These are phyloP conservation scores for Trichoderma sp. DNA, from an alignment of 2,329 filamentous ascomycete genomes.

Conservation along the genomic window DNA sequence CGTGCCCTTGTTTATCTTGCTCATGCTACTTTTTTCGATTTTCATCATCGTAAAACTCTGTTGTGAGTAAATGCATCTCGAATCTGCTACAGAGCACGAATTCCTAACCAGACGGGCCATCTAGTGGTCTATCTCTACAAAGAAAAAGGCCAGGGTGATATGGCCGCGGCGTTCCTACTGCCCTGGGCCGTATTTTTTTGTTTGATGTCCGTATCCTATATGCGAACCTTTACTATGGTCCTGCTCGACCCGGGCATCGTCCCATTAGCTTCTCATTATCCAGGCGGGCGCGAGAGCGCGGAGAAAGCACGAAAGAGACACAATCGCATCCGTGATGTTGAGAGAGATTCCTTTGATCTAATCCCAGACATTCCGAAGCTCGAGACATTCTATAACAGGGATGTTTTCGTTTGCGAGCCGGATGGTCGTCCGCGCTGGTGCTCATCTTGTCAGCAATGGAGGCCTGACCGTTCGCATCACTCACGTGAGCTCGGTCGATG, in stretches of 20 bases:
- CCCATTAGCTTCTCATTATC: conserved; percentile 44
- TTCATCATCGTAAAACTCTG: conserved; percentile 70
- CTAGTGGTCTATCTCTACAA: conserved; percentile 66
- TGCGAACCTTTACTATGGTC: conserved; percentile 67
- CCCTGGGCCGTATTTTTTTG: conserved; percentile 71
- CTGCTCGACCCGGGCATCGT: conserved; percentile 70
- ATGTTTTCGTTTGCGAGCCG: conserved; percentile 78
- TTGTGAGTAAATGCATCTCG: conserved; percentile 48
- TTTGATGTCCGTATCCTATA: conserved; percentile 63
- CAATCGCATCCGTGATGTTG: conserved; percentile 27
- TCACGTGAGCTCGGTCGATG: conserved; percentile 79
- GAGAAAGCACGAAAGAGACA: conserved; percentile 27
- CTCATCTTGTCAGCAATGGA: conserved; percentile 78
- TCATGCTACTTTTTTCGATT: conserved; percentile 63
- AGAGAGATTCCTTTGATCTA: conserved; percentile 40
- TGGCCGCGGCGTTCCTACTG: conserved; percentile 67
- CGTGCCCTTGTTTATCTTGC: conserved; percentile 67
- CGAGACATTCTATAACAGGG: conserved; percentile 74
- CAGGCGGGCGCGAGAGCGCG: conserved; percentile 37
- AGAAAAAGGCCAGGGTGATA: conserved; percentile 44
- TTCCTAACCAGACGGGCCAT: background rate
- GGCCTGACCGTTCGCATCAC: conserved; percentile 83
- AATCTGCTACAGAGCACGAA: background rate
- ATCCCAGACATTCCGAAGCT: conserved; percentile 64
- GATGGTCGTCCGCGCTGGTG: conserved; percentile 89